Evolutionary conservation across 257 asterid genomes (phyloP), one percentile per base, ranked within the genome.

Genomic region (Lycium barbarum): DNA sequence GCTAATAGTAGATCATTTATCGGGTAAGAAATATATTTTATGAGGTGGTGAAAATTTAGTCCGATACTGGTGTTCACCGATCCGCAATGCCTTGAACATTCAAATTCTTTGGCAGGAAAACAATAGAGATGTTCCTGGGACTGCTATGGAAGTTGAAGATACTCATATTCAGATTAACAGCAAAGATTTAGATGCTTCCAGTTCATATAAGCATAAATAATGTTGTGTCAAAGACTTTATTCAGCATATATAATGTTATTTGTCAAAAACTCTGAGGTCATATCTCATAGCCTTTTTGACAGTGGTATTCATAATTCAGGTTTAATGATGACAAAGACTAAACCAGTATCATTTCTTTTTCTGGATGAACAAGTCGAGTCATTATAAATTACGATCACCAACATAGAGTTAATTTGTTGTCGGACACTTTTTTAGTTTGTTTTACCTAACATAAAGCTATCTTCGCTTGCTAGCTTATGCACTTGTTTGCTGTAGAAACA

Each of bases 91-190:
- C 61, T 74, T 74, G 81, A 83, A 76, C 84, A 85, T 82, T 14
- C 68, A 83, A 78, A 51, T 58, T 87, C 84, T 84, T 85, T 90
- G 84, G 83, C 95, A 95, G 99, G 93, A 87, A 54, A 85, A 61
- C 85, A 72, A 76, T 61, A 83, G 88, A 87, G 91, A 89, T 85
- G 85, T 87, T 88, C 85, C 87, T 67, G 88, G 67, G 68, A 58
- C 87, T 83, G 84, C 90, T 58, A 47, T 54, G 89, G 92, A 85
- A 81, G 76, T 84, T 63, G 89, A 90, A 86, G 86, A 66, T 80
- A 88, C 84, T 80, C 79, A 33, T 78, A 66, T 63, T 74, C 88
- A 62, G 80, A 86, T 83, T 66, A 87, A 86, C 63, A 90, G 78
- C 71, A 78, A 89, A 76, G 86, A 20, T 84, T 84, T 83, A 61